Evolutionary conservation across 129 eudicot genomes (phyloP), one percentile per base, ranked within the genome.

Genomic region (Escallonia rubra): DNA sequence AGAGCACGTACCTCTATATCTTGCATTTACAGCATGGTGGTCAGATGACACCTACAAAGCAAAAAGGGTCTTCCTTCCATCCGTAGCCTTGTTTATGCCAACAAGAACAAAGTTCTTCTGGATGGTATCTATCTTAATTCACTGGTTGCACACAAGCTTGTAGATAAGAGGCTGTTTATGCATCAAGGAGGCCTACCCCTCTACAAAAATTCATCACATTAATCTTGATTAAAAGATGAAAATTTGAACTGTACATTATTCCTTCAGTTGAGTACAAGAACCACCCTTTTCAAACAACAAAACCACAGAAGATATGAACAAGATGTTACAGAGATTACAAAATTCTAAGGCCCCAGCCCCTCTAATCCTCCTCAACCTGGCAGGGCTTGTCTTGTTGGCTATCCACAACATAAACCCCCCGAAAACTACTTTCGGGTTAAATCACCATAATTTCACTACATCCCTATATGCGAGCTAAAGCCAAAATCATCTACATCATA

Each of bases 231-330:
- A 14, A 23, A 52, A 65, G 41, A 64, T 41, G 45, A 64, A 43
- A 58, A 58, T 57, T 54, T 56, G 67, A 74, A 66, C 80, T 79
- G 68, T 74, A 79, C 80, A 79, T 70, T 74, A 70, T 79, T 74
- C 50, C 42, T 74, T 50, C 16, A 5, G 48, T 68, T 55, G 53
- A 56, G 56, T 63, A 57, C 58, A 42, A 48, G 69, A 49, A 7
- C 57, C 64, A 45, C 52, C 70, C 59, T 64, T 46, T 23, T 16
- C 52, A 61, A 61, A 68, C 43, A 59, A 45, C 64, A 69, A 47
- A 9, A 7, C 7, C n/a, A 49, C 50, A 45, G 45, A 11, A 66
- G 71, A 61, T 72, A 71, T 67, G 48, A 70, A 54, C 70, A 79
- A 56, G 68, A 59, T 57, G 54, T 48, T 41, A 56, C 59, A 72